Conservation (phyloP, 1,284 basidiomycete species). For the Pyrrhoderma noxium region DNA sequence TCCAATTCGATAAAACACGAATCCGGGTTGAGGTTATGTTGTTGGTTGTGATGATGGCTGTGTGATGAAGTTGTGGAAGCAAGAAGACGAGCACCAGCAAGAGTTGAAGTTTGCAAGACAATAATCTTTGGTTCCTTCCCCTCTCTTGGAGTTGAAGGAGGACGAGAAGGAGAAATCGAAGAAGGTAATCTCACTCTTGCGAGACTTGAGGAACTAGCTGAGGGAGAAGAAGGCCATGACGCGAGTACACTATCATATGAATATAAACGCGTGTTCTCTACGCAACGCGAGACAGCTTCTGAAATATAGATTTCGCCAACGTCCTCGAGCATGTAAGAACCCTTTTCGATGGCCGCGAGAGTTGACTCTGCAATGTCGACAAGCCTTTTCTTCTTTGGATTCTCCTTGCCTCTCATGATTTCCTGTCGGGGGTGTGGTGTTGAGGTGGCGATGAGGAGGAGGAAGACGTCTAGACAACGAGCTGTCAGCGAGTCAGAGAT, state of each 20-base stretch:
- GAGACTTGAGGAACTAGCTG: slow-evolving; percentile 7
- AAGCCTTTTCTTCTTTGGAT: slow-evolving; percentile 19
- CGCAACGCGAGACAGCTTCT: slow-evolving; percentile 27
- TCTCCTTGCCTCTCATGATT: slow-evolving; percentile 12
- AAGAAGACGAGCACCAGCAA: slow-evolving; percentile 17
- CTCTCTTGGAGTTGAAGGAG: not conserved
- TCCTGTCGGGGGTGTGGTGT: slow-evolving; percentile 5
- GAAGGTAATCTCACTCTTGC: slow-evolving; percentile 1
- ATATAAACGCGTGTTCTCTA: slow-evolving; percentile 37
- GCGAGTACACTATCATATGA: slow-evolving; percentile 33
- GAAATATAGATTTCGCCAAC: slow-evolving; percentile 27
- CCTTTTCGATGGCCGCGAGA: slow-evolving; percentile 25
- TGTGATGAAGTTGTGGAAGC: slow-evolving; percentile 13
- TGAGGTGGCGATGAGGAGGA: not conserved
- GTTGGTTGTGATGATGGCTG: too few species aligned
- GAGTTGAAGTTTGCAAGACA: slow-evolving; percentile 14
- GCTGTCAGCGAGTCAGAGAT: too few species aligned
- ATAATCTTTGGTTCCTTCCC: slow-evolving; percentile 15
- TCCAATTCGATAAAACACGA: slow-evolving; percentile 7
- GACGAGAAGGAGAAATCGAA: slow-evolving; percentile 29
- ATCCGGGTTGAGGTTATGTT: not conserved
- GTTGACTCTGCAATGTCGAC: slow-evolving; percentile 29
- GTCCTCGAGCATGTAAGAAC: slow-evolving; percentile 22
- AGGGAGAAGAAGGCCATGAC: slow-evolving; percentile 28
- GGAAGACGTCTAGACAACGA: too few species aligned